Evolutionary conservation across 805 yeast genomes (phyloP), one percentile per base, ranked within the genome.

Genomic region (Candida verbasci): DNA sequence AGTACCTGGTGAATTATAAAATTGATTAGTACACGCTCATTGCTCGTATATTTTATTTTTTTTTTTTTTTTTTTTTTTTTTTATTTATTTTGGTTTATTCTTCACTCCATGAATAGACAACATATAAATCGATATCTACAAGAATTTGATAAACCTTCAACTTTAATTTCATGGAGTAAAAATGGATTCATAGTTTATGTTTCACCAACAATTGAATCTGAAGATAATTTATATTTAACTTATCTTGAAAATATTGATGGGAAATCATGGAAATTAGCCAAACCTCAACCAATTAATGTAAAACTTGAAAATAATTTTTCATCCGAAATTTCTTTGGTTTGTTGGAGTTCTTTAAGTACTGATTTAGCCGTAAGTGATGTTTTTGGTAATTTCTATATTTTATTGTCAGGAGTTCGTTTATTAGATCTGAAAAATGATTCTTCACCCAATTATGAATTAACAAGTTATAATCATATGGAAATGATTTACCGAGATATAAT

Each of bases 131-230:
- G 34, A 18, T 21, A 38, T 14, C 24, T 38, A 28, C 32, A 35
- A 22, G 37, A 35, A 5, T 11, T 32, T 4, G 29, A 33, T 15
- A 29, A 35, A 4, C 29, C 39, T 17, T 39, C 52, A 3, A 38
- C 42, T 10, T 25, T 45, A 16, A 69, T 82, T 8, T 72, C 86
- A 9, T 87, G 96, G 96, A 84, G 94, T 9, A 76, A 79, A 45
- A 83, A 80, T 46, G 96, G 96, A 10, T 77, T 86, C 47, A 73
- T 89, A 22, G 95, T 95, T 1, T 86, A 82, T 47, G 62, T 78
- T 6, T 69, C 74, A 38, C 50, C 45, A 25, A 57, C 57, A 31
- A 12, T 24, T 14, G 48, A 55, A 14, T 39, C 61, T 17, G 60
- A 53, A 38, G 62, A 58, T 43, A 65, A 54, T 49, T 53, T 86